These are phyloP conservation scores for Schoenoplectus tabernaemontani DNA, from an alignment of 202 grass and related monocot species.

Conservation along the genomic window DNA sequence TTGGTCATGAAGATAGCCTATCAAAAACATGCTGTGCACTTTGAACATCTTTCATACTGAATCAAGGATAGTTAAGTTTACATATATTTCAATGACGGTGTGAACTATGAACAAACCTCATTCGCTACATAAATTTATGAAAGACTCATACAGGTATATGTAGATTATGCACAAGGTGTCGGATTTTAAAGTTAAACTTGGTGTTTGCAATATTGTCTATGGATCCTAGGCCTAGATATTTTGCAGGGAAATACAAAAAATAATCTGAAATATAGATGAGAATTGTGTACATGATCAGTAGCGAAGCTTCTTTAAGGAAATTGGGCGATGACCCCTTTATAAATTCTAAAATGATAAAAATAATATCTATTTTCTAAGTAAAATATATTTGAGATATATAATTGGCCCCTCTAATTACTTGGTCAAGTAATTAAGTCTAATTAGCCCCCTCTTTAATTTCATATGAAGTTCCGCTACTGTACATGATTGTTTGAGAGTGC, in stretches of 20 bases:
- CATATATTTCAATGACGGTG: too few relatives aligned
- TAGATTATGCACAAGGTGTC: neutral
- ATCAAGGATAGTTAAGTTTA: too few relatives aligned
- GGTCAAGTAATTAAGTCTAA: too few relatives aligned
- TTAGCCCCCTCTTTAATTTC: too few relatives aligned
- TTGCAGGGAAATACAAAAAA: neutral
- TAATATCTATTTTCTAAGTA: too few relatives aligned
- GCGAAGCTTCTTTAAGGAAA: too few relatives aligned
- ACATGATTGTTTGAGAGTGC: slow-evolving; percentile 47
- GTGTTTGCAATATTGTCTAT: neutral
- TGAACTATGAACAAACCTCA: neutral
- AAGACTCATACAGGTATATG: neutral
- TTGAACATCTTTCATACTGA: neutral
- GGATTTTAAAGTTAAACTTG: neutral
- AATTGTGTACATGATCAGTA: too few relatives aligned
- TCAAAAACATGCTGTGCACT: neutral
- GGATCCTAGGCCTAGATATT: neutral
- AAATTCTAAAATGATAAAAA: too few relatives aligned
- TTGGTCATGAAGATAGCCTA: neutral
- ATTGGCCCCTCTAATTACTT: too few relatives aligned
- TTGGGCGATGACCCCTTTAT: too few relatives aligned
- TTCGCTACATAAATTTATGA: neutral
- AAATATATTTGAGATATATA: too few relatives aligned
- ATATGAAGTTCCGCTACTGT: too few relatives aligned
- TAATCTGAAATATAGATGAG: neutral